phyloP scores from a whole-genome alignment of 768 basidiomycete species.

The Naganishia friedmannii region DNA sequence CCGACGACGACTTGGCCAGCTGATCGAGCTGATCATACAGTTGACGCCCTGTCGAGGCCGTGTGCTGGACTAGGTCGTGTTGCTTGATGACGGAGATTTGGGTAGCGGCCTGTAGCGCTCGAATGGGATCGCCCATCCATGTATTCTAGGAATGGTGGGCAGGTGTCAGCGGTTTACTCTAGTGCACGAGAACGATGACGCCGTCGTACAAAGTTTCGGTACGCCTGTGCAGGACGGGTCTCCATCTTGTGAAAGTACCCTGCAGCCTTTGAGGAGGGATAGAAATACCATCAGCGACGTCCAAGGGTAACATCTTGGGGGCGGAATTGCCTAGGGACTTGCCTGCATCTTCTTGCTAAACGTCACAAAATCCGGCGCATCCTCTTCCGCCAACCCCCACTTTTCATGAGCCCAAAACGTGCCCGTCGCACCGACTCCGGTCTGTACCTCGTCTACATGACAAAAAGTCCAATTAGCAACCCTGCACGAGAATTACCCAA shows the following conservation, averaged over 20 bases:
- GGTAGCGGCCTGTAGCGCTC: conserved; percentile 51
- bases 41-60: conserved; percentile 44
- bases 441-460: conserved; percentile 52
- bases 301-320: neutral
- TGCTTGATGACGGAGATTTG: conserved; percentile 52
- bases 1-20: conserved; percentile 34
- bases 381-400: conserved; percentile 48
- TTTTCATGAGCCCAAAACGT: conserved; percentile 57
- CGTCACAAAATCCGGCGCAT: conserved; percentile 54
- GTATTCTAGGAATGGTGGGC: neutral
- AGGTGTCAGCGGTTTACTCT: neutral
- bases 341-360: conserved; percentile 54
- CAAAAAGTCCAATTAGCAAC: neutral
- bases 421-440: conserved; percentile 55
- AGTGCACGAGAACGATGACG: neutral
- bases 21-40: conserved; percentile 40
- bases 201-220: conserved; percentile 46
- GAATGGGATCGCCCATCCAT: conserved; percentile 50
- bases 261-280: conserved; percentile 37
- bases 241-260: conserved; percentile 53
- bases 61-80: conserved; percentile 51
- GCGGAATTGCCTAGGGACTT: neutral
- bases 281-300: neutral
- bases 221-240: conserved; percentile 50
- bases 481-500: no score